Conservation (phyloP, 805 yeast species). For the Metschnikowia cubensis region DNA sequence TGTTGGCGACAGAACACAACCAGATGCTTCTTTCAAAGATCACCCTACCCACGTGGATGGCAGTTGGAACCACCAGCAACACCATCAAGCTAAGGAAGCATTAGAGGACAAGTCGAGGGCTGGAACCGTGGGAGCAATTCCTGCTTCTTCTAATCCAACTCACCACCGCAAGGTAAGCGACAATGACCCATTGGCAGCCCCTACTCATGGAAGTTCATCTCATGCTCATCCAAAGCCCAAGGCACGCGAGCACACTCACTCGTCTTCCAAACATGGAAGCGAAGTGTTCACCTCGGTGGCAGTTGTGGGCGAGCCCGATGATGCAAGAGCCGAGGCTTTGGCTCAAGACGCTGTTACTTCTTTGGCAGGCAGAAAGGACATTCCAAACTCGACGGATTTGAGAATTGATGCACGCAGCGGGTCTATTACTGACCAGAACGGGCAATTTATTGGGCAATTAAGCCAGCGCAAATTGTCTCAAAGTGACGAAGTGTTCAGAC, state of each 20-base stretch:
- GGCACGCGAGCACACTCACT: neutral
- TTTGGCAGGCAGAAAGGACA: slow-evolving; percentile 22
- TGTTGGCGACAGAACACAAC: neutral
- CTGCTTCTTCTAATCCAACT: neutral
- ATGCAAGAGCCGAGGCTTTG: slow-evolving; percentile 23
- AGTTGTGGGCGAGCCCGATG: slow-evolving; percentile 27
- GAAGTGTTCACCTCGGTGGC: slow-evolving; percentile 23
- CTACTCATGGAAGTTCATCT: neutral
- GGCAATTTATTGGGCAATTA: slow-evolving; percentile 16
- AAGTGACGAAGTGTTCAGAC: neutral
- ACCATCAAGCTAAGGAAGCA: neutral
- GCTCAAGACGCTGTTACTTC: slow-evolving; percentile 26
- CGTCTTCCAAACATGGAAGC: neutral
- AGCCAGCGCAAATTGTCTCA: slow-evolving; percentile 15
- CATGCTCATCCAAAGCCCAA: neutral
- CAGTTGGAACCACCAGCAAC: neutral
- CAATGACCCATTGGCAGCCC: neutral
- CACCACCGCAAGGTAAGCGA: neutral
- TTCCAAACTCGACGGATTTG: slow-evolving; percentile 22
- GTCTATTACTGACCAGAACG: slow-evolving; percentile 26
- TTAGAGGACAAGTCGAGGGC: neutral
- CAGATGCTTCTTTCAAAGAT: slow-evolving; percentile 1
- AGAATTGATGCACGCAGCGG: slow-evolving; percentile 31
- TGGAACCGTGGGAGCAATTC: neutral
- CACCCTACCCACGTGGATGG: neutral